phyloP scores from a whole-genome alignment of 345 rosid genomes.

The Salix koriyanagi region DNA sequence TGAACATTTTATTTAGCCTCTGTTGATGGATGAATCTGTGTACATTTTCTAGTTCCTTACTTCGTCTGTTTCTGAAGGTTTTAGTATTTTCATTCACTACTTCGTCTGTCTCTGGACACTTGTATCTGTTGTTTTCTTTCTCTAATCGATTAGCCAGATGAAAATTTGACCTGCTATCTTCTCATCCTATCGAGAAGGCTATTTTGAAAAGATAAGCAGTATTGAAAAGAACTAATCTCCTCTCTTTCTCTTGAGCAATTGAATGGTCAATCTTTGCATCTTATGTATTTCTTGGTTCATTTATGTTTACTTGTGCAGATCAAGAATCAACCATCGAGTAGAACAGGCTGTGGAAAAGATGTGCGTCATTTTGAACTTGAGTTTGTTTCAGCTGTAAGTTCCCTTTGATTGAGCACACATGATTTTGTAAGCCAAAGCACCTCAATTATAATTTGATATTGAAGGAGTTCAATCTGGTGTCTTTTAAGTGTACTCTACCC shows the following conservation, averaged over 20 bases:
- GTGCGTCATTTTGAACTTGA: constrained; percentile 92
- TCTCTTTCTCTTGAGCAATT: not conserved
- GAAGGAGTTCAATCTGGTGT: not conserved
- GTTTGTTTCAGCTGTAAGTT: constrained; percentile 62
- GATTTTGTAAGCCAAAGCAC: not conserved
- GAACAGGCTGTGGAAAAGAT: constrained; percentile 59
- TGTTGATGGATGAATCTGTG: too few species aligned
- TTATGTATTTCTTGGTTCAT: not conserved
- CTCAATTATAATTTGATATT: not conserved
- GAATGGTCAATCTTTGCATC: not conserved
- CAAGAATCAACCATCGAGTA: constrained; percentile 57
- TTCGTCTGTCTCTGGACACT: too few species aligned
- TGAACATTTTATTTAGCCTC: too few species aligned
- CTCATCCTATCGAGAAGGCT: too few species aligned
- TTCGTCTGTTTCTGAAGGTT: too few species aligned
- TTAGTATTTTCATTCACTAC: too few species aligned
- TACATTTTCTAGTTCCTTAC: too few species aligned
- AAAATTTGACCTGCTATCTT: too few species aligned
- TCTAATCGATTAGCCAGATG: too few species aligned
- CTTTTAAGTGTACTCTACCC: not conserved
- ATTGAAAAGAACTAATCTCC: not conserved
- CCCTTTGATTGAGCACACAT: not conserved
- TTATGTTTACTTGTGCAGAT: constrained; percentile 35
- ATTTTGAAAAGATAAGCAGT: too few species aligned
- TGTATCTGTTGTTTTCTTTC: too few species aligned